Conservation (phyloP, 805 yeast genomes). For the Cyberlindnera petersonii region DNA sequence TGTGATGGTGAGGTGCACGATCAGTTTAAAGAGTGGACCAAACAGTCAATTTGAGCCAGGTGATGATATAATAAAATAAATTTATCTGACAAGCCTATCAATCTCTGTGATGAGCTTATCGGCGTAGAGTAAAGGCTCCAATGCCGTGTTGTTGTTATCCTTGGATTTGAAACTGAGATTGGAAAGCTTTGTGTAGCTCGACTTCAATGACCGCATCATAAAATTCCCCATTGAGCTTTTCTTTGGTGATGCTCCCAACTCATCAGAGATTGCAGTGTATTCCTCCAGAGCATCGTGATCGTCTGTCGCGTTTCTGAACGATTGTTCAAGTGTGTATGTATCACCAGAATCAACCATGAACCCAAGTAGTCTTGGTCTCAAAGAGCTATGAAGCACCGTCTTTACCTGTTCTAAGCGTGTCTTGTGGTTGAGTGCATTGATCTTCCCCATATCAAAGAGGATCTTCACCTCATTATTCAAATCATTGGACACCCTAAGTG, state of each 20-base stretch:
- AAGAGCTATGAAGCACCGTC: not conserved
- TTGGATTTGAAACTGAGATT: not conserved
- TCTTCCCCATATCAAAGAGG: constrained; percentile 5
- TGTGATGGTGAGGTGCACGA: not conserved
- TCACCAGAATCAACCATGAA: constrained; percentile 16
- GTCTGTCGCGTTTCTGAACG: not conserved
- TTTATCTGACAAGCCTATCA: constrained; percentile 1
- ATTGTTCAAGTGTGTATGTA: not conserved
- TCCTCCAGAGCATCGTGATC: constrained; percentile 3
- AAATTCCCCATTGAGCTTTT: constrained; percentile 1
- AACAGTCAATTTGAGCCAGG: constrained; percentile 4
- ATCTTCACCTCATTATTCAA: constrained; percentile 1
- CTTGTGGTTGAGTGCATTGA: constrained; percentile 3
- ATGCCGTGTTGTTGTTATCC: not conserved
- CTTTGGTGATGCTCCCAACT: constrained; percentile 2
- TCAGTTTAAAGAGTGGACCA: constrained; percentile 21
- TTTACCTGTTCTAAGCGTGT: constrained; percentile 1
- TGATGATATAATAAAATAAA: not conserved
- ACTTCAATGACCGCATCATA: constrained; percentile 5
- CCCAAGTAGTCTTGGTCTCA: constrained; percentile 5
- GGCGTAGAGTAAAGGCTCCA: constrained; percentile 6
- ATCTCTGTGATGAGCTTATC: constrained; percentile 15
- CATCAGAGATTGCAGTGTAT: constrained; percentile 9
- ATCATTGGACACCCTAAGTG: not conserved
- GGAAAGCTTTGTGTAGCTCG: constrained; percentile 7